These are phyloP conservation scores for Yamadazyma friedrichii DNA, from an alignment of 1,139 yeast genomes.

Conservation along the genomic window DNA sequence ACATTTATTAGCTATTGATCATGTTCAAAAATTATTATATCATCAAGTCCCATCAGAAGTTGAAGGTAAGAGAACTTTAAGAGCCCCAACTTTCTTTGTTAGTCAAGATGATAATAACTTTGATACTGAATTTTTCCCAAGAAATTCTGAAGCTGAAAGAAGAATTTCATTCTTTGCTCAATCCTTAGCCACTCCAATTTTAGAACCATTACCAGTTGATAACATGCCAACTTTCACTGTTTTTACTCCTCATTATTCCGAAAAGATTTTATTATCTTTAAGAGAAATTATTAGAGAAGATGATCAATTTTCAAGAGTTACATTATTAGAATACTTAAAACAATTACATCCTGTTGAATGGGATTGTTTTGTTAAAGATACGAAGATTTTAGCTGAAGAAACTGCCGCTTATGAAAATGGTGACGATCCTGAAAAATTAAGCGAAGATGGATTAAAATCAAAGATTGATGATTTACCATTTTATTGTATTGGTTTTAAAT, in stretches of 20 bases:
- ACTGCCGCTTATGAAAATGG: constrained; percentile 82
- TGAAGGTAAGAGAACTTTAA: constrained; percentile 96
- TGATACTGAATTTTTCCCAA: constrained; percentile 94
- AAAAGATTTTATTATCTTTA: constrained; percentile 89
- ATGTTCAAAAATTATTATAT: constrained; percentile 92
- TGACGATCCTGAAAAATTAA: constrained; percentile 56
- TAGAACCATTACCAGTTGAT: constrained; percentile 97
- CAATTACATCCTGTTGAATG: constrained; percentile 98
- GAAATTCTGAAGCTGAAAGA: constrained; percentile 97
- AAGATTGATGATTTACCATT: constrained; percentile 97
- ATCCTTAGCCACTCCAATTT: constrained; percentile 96
- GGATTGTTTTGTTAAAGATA: constrained; percentile 98
- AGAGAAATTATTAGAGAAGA: constrained; percentile 98
- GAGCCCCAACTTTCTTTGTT: constrained; percentile 98
- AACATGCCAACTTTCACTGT: constrained; percentile 99
- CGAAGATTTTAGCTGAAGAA: constrained; percentile 97
- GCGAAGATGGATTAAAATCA: constrained; percentile 75
- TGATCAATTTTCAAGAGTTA: constrained; percentile 96
- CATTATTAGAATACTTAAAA: constrained; percentile 91
- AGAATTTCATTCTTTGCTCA: constrained; percentile 99
- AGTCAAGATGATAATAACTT: constrained; percentile 96
- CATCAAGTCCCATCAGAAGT: constrained; percentile 97
- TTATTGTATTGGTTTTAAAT: constrained; percentile 98
- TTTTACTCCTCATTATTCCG: constrained; percentile 96
- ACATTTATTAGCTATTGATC: constrained; percentile 95